These are phyloP conservation scores for Penicillium sp. DNA, from an alignment of 2,329 filamentous ascomycete genomes.

Conservation along the genomic window DNA sequence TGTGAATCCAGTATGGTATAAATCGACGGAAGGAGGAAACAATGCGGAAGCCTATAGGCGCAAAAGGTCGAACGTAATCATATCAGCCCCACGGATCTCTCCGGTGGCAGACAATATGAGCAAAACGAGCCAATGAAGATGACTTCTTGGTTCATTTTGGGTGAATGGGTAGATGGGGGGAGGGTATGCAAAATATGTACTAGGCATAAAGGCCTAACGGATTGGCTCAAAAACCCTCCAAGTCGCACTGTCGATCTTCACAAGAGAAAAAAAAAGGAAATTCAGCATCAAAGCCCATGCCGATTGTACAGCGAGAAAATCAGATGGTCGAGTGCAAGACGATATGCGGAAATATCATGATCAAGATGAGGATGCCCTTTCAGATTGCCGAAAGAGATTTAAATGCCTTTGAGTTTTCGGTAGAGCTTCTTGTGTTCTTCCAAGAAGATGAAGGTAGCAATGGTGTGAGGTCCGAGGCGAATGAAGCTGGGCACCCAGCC, in stretches of 20 bases:
- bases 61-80: too few relatives aligned
- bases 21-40: too few relatives aligned
- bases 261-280: slow-evolving; percentile 6
- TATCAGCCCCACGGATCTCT: too few relatives aligned
- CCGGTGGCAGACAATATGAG: too few relatives aligned
- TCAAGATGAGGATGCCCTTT: slow-evolving; percentile 1
- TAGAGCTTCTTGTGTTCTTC: slow-evolving; percentile 64
- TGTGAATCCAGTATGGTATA: slow-evolving; percentile 2
- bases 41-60: too few relatives aligned
- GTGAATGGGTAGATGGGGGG: slow-evolving; percentile 7
- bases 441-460: slow-evolving; percentile 60
- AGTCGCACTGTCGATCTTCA: slow-evolving; percentile 13
- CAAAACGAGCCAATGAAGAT: too few relatives aligned
- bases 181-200: slow-evolving; percentile 20
- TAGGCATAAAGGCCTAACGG: slow-evolving; percentile 5
- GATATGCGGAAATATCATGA: neutral
- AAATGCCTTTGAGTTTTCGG: slow-evolving; percentile 36
- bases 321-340: neutral
- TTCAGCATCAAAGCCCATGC: slow-evolving; percentile 2
- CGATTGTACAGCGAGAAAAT: slow-evolving; percentile 9
- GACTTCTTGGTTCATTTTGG: too few relatives aligned
- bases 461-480: slow-evolving; percentile 59
- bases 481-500: slow-evolving; percentile 65
- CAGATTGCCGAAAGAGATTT: slow-evolving; percentile 1
- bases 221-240: slow-evolving; percentile 5